These are phyloP conservation scores for Termitomyces titanicus DNA, from an alignment of 768 basidiomycete genomes.

Conservation along the genomic window DNA sequence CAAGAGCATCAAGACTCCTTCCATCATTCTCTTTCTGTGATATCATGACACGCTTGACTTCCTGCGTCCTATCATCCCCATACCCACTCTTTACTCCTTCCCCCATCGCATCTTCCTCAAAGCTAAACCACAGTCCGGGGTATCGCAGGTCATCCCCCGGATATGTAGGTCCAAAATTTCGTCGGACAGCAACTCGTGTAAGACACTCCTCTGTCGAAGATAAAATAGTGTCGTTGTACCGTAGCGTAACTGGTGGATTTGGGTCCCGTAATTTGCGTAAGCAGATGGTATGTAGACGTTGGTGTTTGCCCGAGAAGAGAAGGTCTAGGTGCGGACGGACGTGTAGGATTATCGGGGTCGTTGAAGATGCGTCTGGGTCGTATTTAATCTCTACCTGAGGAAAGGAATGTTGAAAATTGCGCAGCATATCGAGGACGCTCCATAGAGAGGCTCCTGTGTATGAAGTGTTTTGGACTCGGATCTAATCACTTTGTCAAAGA, in stretches of 20 bases:
- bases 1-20: constrained; percentile 62
- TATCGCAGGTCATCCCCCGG: constrained; percentile 72
- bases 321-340: constrained; percentile 80
- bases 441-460: constrained; percentile 69
- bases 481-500: not conserved
- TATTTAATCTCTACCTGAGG: constrained; percentile 84
- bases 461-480: not conserved
- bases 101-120: constrained; percentile 66
- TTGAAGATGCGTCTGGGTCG: constrained; percentile 66
- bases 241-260: constrained; percentile 62
- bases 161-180: constrained; percentile 82
- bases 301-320: constrained; percentile 77
- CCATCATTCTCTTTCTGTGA: constrained; percentile 62
- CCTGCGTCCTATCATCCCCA: constrained; percentile 63
- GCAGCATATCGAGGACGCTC: constrained; percentile 67
- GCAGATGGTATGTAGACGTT: constrained; percentile 77
- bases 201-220: constrained; percentile 61
- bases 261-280: constrained; percentile 64
- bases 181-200: constrained; percentile 60
- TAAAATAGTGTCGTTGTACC: constrained; percentile 62
- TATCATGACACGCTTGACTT: constrained; percentile 73
- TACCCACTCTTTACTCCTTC: constrained; percentile 52
- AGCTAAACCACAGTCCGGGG: constrained; percentile 82
- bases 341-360: constrained; percentile 74
- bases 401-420: constrained; percentile 62